Evolutionary conservation across 2,329 filamentous ascomycete genomes (phyloP), one percentile per base, ranked within the genome.

Genomic region (Aspergillus pseudoterreus): DNA sequence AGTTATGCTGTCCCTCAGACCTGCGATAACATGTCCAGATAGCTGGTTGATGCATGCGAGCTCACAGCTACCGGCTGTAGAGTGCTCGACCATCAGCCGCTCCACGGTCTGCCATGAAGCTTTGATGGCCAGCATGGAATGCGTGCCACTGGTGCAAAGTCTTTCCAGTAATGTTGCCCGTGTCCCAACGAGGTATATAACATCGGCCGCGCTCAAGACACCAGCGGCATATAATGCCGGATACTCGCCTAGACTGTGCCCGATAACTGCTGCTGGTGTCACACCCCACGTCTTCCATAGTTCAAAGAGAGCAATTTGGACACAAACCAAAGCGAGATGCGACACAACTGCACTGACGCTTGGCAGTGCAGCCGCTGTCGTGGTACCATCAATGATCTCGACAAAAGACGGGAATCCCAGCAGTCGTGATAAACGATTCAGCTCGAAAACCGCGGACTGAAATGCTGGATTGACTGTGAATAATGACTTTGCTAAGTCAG

Each of bases 131-230:
- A 77, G 62, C 74, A 77, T 77, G 2, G 71, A 65, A 48, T 75
- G 72, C 3, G 72, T 76, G 46, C 71, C 32, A 2, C 17, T 17
- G 6, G 17, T 72, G 38, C 66, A 58, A 11, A 69, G 61, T 53
- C 73, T 75, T 50, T 68, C 65, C 43, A 77, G 65, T 1, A 77
- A 63, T 42, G 70, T 63, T 10, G 73, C 74, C 4, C 74, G 63
- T 21, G 63, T 68, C 19, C 73, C 73, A 45, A 70, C 68, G 11
- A 75, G 76, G 57, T 84, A 85, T 50, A 92, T 64, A 0, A 67
- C 62, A 48, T 74, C 72, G 30, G 50, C 59, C 1, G 57, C 63
- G 2, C 68, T 65, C 2, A 75, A 50, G 1, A 74, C 64, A 9
- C 69, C 71, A 3, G 71, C 63, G 9, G 63, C 61, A 41, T 65